These are phyloP conservation scores for Neurospora sp. DNA, from an alignment of 495 filamentous ascomycete species.

Conservation along the genomic window DNA sequence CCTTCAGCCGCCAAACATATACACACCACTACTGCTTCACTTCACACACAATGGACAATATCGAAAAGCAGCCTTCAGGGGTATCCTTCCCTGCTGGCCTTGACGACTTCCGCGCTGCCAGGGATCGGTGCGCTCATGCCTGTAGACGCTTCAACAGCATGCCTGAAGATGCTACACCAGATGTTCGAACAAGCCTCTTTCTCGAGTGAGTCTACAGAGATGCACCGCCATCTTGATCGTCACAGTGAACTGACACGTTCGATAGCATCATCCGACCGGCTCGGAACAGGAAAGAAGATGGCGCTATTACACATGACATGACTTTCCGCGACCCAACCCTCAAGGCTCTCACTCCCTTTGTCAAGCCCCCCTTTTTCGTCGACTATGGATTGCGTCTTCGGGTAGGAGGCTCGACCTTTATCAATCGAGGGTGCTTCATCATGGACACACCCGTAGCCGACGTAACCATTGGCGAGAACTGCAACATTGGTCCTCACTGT, in stretches of 20 bases:
- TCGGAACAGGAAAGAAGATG: conserved; percentile 17
- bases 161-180: conserved; percentile 23
- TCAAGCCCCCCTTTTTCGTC: conserved; percentile 26
- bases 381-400: conserved; percentile 27
- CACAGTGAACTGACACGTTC: not conserved
- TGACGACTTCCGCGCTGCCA: conserved; percentile 23
- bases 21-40: not conserved
- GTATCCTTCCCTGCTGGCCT: conserved; percentile 25
- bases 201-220: conserved; percentile 19
- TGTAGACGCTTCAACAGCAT: conserved; percentile 27
- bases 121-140: conserved; percentile 22
- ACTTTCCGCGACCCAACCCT: conserved; percentile 22
- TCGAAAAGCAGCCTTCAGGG: conserved; percentile 1
- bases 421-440: conserved; percentile 28
- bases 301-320: conserved; percentile 22
- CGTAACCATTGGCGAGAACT: conserved; percentile 23
- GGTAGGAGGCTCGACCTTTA: conserved; percentile 24
- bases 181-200: conserved; percentile 18
- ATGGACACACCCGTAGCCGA: conserved; percentile 30
- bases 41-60: conserved; percentile 2
- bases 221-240: not conserved
- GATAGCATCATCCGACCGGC: conserved; percentile 23
- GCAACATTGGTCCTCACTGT: conserved; percentile 27
- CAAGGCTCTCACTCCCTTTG: conserved; percentile 21
- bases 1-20: not conserved